Percentiles rank a stretch among this genome's conserved stretches.
Conservation (phyloP, 1,139 yeast genomes). For the Geotrichum restrictum region DNA sequence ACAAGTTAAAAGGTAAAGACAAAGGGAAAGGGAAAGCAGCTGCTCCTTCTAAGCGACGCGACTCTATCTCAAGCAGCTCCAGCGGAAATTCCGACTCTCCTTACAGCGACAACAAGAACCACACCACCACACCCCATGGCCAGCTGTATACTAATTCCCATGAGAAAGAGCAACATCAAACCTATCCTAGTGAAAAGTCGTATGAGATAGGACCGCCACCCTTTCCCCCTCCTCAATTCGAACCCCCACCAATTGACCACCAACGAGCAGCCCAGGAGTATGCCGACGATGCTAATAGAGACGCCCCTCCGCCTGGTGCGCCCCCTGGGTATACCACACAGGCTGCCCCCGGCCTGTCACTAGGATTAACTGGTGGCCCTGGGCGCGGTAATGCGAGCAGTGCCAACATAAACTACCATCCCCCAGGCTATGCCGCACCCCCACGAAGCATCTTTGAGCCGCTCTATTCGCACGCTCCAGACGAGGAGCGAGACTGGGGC, state of each 20-base stretch:
- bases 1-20: neutral
- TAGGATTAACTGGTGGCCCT: conserved; percentile 5
- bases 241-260: neutral
- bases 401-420: conserved; percentile 14
- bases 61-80: neutral
- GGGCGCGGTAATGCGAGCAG: conserved; percentile 14
- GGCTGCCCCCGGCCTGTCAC: neutral
- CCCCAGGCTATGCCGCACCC: conserved; percentile 25
- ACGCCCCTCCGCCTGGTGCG: conserved; percentile 18
- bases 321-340: conserved; percentile 18
- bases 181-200: neutral
- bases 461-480: conserved; percentile 27
- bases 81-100: neutral
- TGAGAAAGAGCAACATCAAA: too few relatives aligned
- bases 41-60: neutral
- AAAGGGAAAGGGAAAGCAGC: too few relatives aligned
- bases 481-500: conserved; percentile 28
- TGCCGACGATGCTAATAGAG: neutral
- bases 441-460: conserved; percentile 22
- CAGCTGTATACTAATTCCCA: too few relatives aligned
- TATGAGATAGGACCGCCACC: conserved; percentile 12
- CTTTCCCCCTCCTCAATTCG: conserved; percentile 14
- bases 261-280: neutral
- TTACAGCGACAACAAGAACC: neutral
- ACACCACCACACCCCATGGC: neutral